A percentile compares a stretch with the other conserved stretches of the same genome.
These are phyloP conservation scores for Candida buenavistaensis DNA, from an alignment of 1,139 yeast species.

Conservation along the genomic window DNA sequence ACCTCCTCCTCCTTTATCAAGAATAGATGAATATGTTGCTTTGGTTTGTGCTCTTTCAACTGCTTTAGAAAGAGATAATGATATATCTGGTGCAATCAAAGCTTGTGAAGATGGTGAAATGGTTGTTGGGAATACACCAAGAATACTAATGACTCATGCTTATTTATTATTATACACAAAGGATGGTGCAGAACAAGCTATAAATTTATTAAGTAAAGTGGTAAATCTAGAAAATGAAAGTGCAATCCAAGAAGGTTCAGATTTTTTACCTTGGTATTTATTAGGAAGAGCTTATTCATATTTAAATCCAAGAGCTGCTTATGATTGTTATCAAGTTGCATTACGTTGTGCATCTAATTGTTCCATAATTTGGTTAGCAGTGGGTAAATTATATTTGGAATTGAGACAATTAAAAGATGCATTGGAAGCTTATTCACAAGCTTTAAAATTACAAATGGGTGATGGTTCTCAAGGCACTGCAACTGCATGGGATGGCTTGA, in stretches of 20 bases:
- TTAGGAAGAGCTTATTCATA: slow-evolving; percentile 54
- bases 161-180: slow-evolving; percentile 32
- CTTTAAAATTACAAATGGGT: slow-evolving; percentile 52
- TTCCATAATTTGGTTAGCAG: slow-evolving; percentile 66
- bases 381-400: slow-evolving; percentile 59
- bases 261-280: slow-evolving; percentile 60
- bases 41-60: slow-evolving; percentile 55
- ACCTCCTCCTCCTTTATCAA: slow-evolving; percentile 48
- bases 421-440: slow-evolving; percentile 66
- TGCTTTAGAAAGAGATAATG: slow-evolving; percentile 50
- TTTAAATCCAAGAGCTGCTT: slow-evolving; percentile 52
- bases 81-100: slow-evolving; percentile 45
- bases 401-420: slow-evolving; percentile 65
- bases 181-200: slow-evolving; percentile 27
- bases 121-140: slow-evolving; percentile 44
- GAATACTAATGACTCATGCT: slow-evolving; percentile 48
- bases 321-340: slow-evolving; percentile 59
- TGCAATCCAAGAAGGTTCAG: slow-evolving; percentile 22
- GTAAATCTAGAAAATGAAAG: slow-evolving; percentile 28
- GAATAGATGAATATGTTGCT: slow-evolving; percentile 47
- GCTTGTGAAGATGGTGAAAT: slow-evolving; percentile 49
- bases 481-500: slow-evolving; percentile 64
- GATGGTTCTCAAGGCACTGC: slow-evolving; percentile 53
- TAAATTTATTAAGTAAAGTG: slow-evolving; percentile 35
- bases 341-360: slow-evolving; percentile 53